Conservation (phyloP, 208 protist genomes). For the Strigomonas culicis region DNA sequence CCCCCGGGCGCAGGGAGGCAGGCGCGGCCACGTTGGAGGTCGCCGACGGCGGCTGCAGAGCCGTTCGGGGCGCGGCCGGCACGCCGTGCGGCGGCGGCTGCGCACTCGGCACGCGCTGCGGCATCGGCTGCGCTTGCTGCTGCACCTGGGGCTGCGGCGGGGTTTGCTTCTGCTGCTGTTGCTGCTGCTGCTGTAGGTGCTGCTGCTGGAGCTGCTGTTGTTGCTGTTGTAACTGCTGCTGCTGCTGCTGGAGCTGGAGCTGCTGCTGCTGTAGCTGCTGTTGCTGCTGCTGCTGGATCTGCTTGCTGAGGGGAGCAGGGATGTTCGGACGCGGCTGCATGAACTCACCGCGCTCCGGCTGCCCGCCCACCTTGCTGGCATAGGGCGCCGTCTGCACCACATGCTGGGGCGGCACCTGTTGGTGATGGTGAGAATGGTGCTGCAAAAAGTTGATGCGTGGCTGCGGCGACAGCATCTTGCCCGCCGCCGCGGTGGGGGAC, state of each 20-base stretch:
- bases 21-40: neutral
- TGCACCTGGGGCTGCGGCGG: neutral
- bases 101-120: too few species aligned
- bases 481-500: too few species aligned
- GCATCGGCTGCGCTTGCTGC: too few species aligned
- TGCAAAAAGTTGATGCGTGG: too few species aligned
- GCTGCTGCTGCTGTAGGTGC: neutral
- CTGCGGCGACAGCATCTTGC: too few species aligned
- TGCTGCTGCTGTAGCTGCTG: neutral
- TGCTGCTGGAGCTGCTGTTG: neutral
- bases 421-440: too few species aligned
- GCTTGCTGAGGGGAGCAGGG: too few species aligned
- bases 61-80: too few species aligned
- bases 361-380: neutral
- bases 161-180: neutral
- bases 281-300: neutral
- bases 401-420: neutral
- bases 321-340: too few species aligned
- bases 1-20: conserved; percentile 12
- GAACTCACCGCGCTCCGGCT: too few species aligned
- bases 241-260: neutral
- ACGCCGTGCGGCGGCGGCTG: neutral
- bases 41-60: neutral
- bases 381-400: neutral
- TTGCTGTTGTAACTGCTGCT: neutral